Percentiles rank a stretch among this genome's conserved stretches.
phyloP scores from a whole-genome alignment of 805 yeast genomes.

The Lipomyces chichibuensis region DNA sequence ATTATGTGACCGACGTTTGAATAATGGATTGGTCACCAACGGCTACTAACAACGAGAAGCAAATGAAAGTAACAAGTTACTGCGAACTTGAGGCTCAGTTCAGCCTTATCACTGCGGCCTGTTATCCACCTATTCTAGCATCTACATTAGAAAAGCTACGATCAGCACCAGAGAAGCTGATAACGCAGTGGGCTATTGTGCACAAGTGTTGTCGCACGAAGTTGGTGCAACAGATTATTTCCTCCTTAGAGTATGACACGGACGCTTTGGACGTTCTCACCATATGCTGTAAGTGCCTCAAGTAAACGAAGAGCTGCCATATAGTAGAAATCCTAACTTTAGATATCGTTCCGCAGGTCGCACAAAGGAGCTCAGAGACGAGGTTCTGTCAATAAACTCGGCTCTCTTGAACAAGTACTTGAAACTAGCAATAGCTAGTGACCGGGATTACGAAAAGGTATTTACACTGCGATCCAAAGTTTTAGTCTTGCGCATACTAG shows the following conservation, averaged over 20 bases:
- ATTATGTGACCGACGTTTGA: neutral
- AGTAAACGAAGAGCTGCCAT: neutral
- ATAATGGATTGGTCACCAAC: neutral
- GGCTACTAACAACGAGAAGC: neutral
- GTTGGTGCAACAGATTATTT: neutral
- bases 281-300: constrained; percentile 3
- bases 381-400: neutral
- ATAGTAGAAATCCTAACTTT: neutral
- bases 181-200: constrained; percentile 7
- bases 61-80: neutral
- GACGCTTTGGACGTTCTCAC: constrained; percentile 9
- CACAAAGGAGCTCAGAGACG: constrained; percentile 5
- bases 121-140: neutral
- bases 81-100: neutral
- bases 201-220: constrained; percentile 7
- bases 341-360: neutral
- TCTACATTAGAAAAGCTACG: neutral
- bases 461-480: neutral
- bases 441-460: constrained; percentile 1
- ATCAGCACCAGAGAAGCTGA: neutral
- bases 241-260: constrained; percentile 2
- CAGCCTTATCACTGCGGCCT: neutral
- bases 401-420: neutral
- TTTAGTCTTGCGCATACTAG: neutral
- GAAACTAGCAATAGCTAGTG: neutral